Base-by-base conservation (phyloP, 2,329 filamentous ascomycete species). In the Parafenestella ontariensis region DNA sequence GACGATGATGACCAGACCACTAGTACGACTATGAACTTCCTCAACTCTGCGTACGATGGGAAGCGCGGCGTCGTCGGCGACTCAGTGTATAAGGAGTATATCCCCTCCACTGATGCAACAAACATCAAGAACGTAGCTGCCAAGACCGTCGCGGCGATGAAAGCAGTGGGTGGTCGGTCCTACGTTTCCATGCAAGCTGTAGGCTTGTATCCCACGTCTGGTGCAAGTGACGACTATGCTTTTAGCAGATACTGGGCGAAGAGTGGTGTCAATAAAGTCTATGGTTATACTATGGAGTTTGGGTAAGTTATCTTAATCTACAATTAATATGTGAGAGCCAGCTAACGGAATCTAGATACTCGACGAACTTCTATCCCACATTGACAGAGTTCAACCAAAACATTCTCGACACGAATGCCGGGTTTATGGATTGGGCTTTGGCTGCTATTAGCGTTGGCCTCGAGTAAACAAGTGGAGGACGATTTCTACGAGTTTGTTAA, bases 1-100 rank as follows among this genome's bases (percentile, higher is more conserved):
- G 81, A 83, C 58, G 83, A 86, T 59, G 77, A 81, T 42, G 74
- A 80, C 52, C 84, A 86, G 70, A 73, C 71, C 46, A 76, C 69
- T 0, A 76, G 78, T 41, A 65, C 78, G 0, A 62, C 62, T 44
- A 81, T 83, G 77, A 85, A 79, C 71, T 85, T 86, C 70, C 65
- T 76, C 23, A 86, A 85, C 76, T 48, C 72, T 2, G 70, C 78
- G 3, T 87, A 81, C 54, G 79, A 86, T 52, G 78, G 78, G 49
- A 77, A 78, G 42, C 80, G 84, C 15, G 84, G 83, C 26, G 65
- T 81, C 10, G 67, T 79, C 1, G 75, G 77, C 23, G 74, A 80
- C 39, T 70, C 83, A 86, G 90, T 76, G 82, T 78, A 78, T 69
- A 72, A 69, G 52, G 76, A 78, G 65, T 78, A 78, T 64, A 75